These are phyloP conservation scores for Wickerhamomyces tratensis DNA, from an alignment of 805 yeast species.

Conservation along the genomic window DNA sequence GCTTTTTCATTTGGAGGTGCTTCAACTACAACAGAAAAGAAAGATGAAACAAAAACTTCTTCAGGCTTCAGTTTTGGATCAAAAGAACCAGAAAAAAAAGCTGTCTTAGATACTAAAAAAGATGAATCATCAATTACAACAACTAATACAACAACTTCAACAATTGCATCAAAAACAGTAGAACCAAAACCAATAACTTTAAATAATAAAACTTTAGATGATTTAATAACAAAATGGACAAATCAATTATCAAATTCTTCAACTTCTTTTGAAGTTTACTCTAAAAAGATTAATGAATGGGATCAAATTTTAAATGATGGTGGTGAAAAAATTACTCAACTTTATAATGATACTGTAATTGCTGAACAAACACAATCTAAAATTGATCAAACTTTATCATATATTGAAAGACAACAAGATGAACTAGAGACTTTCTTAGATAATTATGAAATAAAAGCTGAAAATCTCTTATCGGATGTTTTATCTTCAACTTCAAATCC, in stretches of 20 bases:
- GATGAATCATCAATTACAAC: slow-evolving; percentile 5
- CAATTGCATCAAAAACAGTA: slow-evolving; percentile 16
- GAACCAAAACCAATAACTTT: slow-evolving; percentile 66
- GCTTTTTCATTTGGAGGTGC: too few species aligned
- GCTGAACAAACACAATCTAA: slow-evolving; percentile 82
- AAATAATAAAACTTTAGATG: slow-evolving; percentile 88
- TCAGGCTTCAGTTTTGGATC: too few species aligned
- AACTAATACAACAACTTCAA: slow-evolving; percentile 1
- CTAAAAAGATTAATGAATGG: slow-evolving; percentile 74
- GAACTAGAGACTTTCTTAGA: slow-evolving; percentile 78
- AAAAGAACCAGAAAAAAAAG: too few species aligned
- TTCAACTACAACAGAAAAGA: too few species aligned
- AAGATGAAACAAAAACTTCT: too few species aligned
- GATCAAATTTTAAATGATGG: slow-evolving; percentile 76
- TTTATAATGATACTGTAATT: slow-evolving; percentile 66
- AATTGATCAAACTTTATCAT: slow-evolving; percentile 79
- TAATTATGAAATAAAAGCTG: slow-evolving; percentile 54
- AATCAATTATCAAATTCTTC: slow-evolving; percentile 69
- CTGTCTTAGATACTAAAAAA: neutral
- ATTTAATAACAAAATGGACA: slow-evolving; percentile 89
- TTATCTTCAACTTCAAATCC: slow-evolving; percentile 20
- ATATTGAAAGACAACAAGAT: slow-evolving; percentile 86
- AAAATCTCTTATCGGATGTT: slow-evolving; percentile 25
- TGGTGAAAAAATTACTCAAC: slow-evolving; percentile 72
- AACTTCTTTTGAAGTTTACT: slow-evolving; percentile 63